A percentile compares a stretch with the other conserved stretches of the same genome.
phyloP scores from a whole-genome alignment of 805 yeast species.

The Cyberlindnera suaveolens region DNA sequence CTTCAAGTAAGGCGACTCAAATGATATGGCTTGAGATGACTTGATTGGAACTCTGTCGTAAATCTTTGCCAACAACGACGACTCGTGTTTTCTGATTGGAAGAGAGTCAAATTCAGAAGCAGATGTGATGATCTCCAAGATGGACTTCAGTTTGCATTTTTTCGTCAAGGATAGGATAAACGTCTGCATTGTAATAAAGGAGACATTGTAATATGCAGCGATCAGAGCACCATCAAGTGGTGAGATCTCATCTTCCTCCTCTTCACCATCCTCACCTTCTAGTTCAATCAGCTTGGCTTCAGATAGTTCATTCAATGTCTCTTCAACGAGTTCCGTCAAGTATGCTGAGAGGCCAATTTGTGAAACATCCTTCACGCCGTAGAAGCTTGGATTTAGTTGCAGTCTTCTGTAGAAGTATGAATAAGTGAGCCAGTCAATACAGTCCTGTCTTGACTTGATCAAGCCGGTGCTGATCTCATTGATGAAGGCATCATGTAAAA shows the following conservation, averaged over 20 bases:
- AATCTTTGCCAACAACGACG: conserved; percentile 37
- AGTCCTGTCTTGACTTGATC: conserved; percentile 68
- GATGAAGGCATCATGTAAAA: conserved; percentile 60
- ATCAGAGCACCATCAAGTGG: conserved; percentile 72
- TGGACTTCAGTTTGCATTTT: conserved; percentile 50
- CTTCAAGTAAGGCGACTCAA: conserved; percentile 55
- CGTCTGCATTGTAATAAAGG: conserved; percentile 61
- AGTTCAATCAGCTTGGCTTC: conserved; percentile 59
- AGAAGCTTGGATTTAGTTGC: conserved; percentile 79
- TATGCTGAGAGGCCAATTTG: conserved; percentile 71
- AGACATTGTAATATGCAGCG: conserved; percentile 64
- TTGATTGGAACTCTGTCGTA: conserved; percentile 62
- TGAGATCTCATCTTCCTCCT: conserved; percentile 34
- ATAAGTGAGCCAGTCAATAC: conserved; percentile 86
- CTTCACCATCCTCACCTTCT: conserved; percentile 32
- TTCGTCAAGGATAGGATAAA: conserved; percentile 44
- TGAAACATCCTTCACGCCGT: conserved; percentile 64
- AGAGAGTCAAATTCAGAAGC: conserved; percentile 70
- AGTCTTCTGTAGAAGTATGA: conserved; percentile 78
- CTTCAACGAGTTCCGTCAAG: conserved; percentile 79
- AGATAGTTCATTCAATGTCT: conserved; percentile 53
- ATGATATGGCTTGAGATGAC: conserved; percentile 26
- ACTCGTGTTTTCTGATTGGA: conserved; percentile 60
- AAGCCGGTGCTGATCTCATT: conserved; percentile 66
- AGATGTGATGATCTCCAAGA: conserved; percentile 59